Evolutionary conservation across 345 rosid species (phyloP).

Genomic region (Kandelia obovata): DNA sequence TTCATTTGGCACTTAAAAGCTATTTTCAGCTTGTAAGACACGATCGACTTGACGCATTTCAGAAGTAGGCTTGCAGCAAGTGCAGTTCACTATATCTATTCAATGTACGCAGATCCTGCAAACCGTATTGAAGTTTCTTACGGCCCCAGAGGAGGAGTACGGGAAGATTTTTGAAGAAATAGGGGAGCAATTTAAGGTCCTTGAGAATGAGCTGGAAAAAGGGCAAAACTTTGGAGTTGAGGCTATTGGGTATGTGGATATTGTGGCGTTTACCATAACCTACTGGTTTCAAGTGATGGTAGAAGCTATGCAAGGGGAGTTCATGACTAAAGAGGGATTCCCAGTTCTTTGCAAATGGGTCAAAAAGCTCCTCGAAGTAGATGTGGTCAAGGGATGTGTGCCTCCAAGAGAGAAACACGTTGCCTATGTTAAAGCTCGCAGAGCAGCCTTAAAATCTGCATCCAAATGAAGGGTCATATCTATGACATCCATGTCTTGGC

Average conservation of each 20-base stretch:
- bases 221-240: slow-evolving; percentile 18
- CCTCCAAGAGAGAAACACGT: slow-evolving; percentile 8
- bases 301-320: not conserved
- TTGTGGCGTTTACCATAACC: not conserved
- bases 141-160: not conserved
- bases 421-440: not conserved
- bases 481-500: too few species aligned
- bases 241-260: slow-evolving; percentile 13
- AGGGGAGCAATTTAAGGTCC: not conserved
- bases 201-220: slow-evolving; percentile 10
- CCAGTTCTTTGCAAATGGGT: slow-evolving; percentile 6
- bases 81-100: too few species aligned
- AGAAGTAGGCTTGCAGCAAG: too few species aligned
- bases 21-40: too few species aligned
- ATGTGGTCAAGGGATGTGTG: slow-evolving; percentile 1
- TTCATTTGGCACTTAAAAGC: too few species aligned
- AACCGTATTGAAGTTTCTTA: not conserved
- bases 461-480: not conserved
- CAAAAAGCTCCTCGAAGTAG: not conserved
- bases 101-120: slow-evolving; percentile 3
- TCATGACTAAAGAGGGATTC: not conserved
- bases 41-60: too few species aligned
- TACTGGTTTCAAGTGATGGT: not conserved
- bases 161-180: not conserved
- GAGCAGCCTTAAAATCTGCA: not conserved